Percentiles rank a stretch among this genome's conserved stretches.
phyloP scores from a whole-genome alignment of 1,284 basidiomycete genomes.

The Termitomyces sp. region DNA sequence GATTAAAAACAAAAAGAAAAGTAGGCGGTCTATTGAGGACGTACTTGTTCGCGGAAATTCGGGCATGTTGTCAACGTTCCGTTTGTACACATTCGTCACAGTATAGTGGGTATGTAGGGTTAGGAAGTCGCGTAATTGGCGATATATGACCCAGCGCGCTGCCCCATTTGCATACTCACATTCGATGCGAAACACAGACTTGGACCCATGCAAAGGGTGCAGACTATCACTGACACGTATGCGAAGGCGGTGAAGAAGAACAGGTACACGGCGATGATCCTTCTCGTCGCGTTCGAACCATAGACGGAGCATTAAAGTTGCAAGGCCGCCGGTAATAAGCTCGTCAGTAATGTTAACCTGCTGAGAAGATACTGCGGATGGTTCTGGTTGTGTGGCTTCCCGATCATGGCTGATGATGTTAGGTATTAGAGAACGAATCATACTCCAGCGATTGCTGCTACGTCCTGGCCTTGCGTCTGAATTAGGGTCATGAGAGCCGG shows the following conservation, averaged over 20 bases:
- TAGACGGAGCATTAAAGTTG: constrained; percentile 79
- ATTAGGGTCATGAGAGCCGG: constrained; percentile 37
- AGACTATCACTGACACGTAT: constrained; percentile 84
- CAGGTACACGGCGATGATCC: constrained; percentile 76
- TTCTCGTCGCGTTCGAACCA: constrained; percentile 93
- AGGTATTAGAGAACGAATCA: constrained; percentile 62
- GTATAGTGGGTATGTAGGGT: constrained; percentile 90
- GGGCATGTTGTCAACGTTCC: constrained; percentile 73
- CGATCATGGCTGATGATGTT: constrained; percentile 39
- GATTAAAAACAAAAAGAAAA: background rate
- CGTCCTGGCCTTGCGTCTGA: constrained; percentile 29
- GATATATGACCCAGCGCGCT: constrained; percentile 94
- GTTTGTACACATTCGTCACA: constrained; percentile 76
- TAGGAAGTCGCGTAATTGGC: constrained; percentile 90
- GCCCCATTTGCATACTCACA: constrained; percentile 97
- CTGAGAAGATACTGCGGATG: constrained; percentile 45
- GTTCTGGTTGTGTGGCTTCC: constrained; percentile 27
- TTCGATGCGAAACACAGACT: constrained; percentile 88
- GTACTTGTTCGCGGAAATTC: constrained; percentile 87
- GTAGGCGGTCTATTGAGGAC: constrained; percentile 23
- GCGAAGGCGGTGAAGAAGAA: constrained; percentile 82
- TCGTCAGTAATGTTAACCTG: constrained; percentile 81
- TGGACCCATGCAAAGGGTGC: constrained; percentile 73
- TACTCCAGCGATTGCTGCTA: constrained; percentile 46
- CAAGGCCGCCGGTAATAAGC: constrained; percentile 77